Evolutionary conservation across 1,139 yeast species (phyloP), one percentile per base, ranked within the genome.

Genomic region (Hanseniaspora sp.): DNA sequence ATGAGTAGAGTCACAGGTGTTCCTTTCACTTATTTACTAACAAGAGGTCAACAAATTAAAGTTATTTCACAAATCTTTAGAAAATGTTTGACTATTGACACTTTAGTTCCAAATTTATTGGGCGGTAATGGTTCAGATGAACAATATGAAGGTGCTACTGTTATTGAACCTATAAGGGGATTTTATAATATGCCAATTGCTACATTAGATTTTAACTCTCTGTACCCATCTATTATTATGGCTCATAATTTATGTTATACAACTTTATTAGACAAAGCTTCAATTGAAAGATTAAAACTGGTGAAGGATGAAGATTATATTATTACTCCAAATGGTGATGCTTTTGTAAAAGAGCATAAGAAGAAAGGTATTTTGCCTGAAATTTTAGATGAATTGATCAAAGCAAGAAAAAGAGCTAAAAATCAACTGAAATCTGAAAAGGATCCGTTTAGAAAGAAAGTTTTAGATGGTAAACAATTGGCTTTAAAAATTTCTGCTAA

Each of bases 1-100:
- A 94, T 94, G 98, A 96, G 98, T 0, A 84, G 99, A 72, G 99
- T 94, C 41, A 92, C 98, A 0, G 99, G 99, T 59, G 97, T 94
- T 5, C 98, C 99, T 0, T 88, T 94, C 64, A 85, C 96, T 0
- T 92, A 83, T 64, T 74, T 94, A 55, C 71, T 94, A 51, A 69
- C 95, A 13, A 77, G 99, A 64, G 99, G 99, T 41, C 99, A 94
- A 71, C 98, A 94, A 69, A 90, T 94, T 66, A 94, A 94, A 68
- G 98, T 94, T 62, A 82, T 94, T 54, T 90, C 97, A 0, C 99
- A 94, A 70, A 73, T 94, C 54, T 92, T 86, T 69, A 77, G 99
- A 62, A 94, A 92, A 67, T 92, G 98, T 64, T 72, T 87, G 39
- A 80, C 86, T 61, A 83, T 85, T 59, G 86, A 85, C 61, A 79